A percentile compares a stretch with the other conserved stretches of the same genome.
Evolutionary conservation across 345 rosid genomes (phyloP).

Genomic region (Hibiscus trionum): DNA sequence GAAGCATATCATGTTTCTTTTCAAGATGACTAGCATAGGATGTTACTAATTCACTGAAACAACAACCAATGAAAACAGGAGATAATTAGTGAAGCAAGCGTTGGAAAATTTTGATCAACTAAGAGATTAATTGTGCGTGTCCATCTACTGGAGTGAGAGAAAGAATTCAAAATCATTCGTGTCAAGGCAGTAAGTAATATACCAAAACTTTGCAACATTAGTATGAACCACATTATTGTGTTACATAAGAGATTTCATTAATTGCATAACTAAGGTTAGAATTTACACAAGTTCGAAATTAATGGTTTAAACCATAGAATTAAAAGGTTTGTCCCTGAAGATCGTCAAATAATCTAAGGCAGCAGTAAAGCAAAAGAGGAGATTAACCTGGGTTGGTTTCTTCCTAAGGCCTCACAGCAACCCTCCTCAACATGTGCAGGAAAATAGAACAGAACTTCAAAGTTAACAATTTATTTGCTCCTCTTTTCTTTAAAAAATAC

Average conservation of each 20-base stretch:
- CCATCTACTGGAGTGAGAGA: neutral
- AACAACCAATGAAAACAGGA: slow-evolving; percentile 4
- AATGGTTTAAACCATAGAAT: neutral
- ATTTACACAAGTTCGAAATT: neutral
- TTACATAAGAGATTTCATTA: neutral
- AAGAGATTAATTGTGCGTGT: neutral
- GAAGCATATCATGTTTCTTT: slow-evolving; percentile 86
- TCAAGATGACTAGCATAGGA: slow-evolving; percentile 86
- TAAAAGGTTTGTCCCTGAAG: neutral
- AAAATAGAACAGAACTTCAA: neutral
- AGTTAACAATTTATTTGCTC: neutral
- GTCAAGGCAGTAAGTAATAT: neutral
- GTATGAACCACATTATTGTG: neutral
- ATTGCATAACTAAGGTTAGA: neutral
- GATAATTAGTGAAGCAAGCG: neutral
- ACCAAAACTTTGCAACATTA: neutral
- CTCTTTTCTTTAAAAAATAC: neutral
- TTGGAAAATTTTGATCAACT: neutral
- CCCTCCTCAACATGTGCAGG: neutral
- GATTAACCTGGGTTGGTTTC: neutral
- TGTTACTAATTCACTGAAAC: slow-evolving; percentile 66
- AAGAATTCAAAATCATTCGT: neutral
- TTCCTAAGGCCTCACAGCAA: neutral
- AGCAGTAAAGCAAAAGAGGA: neutral
- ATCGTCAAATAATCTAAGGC: neutral